These are phyloP conservation scores for Aegilops tauschii DNA, from an alignment of 176 grass and related monocot genomes.

Conservation along the genomic window DNA sequence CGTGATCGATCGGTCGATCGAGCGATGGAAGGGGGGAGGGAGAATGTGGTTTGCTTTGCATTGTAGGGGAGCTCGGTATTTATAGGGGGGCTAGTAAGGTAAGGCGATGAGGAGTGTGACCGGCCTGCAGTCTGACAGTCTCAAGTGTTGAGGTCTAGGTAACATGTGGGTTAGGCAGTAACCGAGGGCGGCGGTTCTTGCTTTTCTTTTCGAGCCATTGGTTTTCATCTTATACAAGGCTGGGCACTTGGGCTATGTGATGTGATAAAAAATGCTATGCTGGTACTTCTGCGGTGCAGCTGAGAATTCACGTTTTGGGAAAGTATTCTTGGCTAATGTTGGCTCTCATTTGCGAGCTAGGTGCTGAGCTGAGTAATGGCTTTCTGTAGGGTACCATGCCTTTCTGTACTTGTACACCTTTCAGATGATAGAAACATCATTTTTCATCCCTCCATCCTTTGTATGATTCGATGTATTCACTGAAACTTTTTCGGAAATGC, in stretches of 20 bases:
- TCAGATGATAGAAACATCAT: not conserved
- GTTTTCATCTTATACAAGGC: not conserved
- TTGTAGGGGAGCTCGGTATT: conserved; percentile 19
- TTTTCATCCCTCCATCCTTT: not conserved
- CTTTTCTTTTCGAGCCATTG: not conserved
- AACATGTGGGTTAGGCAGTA: conserved; percentile 31
- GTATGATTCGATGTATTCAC: not conserved
- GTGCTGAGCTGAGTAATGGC: not conserved
- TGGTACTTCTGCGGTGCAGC: not conserved
- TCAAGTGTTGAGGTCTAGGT: not conserved
- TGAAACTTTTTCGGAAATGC: not conserved
- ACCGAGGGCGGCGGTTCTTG: conserved; percentile 16
- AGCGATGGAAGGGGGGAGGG: not conserved
- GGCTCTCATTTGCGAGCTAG: not conserved
- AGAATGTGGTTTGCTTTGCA: conserved; percentile 26
- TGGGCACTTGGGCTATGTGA: not conserved
- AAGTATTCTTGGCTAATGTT: conserved; percentile 9
- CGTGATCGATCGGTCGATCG: not conserved
- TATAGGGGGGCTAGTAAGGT: conserved; percentile 27
- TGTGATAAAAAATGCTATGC: conserved; percentile 6
- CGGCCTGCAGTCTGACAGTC: not conserved
- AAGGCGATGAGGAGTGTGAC: not conserved
- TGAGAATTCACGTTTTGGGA: not conserved
- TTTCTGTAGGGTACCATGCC: not conserved
- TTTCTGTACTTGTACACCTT: not conserved